Percentiles rank a stretch among this genome's conserved stretches.
These are phyloP conservation scores for Albifimbria verrucaria DNA, from an alignment of 2,329 filamentous ascomycete species.

Conservation along the genomic window DNA sequence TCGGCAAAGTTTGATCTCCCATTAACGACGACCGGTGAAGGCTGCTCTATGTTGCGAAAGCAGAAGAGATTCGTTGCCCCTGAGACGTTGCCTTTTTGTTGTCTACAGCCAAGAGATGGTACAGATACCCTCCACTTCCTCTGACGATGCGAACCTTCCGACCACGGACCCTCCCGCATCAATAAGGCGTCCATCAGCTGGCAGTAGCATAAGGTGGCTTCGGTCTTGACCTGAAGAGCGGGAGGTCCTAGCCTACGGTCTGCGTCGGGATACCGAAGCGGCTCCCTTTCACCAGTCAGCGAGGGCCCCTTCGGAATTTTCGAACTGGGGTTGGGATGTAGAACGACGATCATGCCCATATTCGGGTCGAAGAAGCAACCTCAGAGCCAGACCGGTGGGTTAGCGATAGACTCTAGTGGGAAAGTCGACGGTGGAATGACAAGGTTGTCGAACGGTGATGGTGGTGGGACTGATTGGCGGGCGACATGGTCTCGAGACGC, in stretches of 20 bases:
- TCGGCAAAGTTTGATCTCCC: too few species aligned
- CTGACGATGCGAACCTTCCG: too few species aligned
- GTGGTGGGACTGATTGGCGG: background rate
- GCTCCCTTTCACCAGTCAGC: slow-evolving; percentile 1
- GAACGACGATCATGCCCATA: background rate
- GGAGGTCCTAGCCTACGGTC: background rate
- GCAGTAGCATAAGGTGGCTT: too few species aligned
- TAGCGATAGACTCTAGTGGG: background rate
- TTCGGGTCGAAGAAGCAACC: background rate
- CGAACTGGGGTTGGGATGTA: background rate
- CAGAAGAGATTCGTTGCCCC: too few species aligned
- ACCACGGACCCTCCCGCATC: too few species aligned
- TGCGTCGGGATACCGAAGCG: background rate
- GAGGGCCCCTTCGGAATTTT: slow-evolving; percentile 9
- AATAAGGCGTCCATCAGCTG: too few species aligned
- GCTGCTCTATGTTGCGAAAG: too few species aligned
- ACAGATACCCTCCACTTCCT: too few species aligned
- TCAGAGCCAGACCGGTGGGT: slow-evolving; percentile 4
- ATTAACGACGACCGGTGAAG: too few species aligned
- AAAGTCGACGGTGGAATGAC: background rate
- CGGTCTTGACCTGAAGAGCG: too few species aligned
- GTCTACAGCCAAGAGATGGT: too few species aligned
- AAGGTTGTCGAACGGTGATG: slow-evolving; percentile 1
- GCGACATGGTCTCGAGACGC: background rate
- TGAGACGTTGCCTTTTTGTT: too few species aligned